Evolutionary conservation across 176 grass and related monocot genomes (phyloP), one percentile per base, ranked within the genome.

Genomic region (Ensete glaucum): DNA sequence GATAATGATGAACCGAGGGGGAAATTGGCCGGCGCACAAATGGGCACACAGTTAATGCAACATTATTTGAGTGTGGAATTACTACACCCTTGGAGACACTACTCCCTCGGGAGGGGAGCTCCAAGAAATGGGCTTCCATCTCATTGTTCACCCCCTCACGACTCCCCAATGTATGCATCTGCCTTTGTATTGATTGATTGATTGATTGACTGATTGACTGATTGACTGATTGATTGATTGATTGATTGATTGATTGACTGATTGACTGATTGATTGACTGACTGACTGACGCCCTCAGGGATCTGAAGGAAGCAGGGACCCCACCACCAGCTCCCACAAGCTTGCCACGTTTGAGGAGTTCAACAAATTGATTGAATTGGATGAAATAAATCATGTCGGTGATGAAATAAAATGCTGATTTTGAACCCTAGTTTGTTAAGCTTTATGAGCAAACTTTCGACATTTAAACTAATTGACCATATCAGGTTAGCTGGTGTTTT

Each of bases 321-420:
- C 22, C 22, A 23, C 22, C 22, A 23, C 52, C 19, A 81, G 49
- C 77, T 86, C 49, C 49, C 64, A 67, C 72, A 69, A 66, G 56
- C 80, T 86, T 53, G 72, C 85, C 12, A 26, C 76, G 11, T 86
- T 86, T 49, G 26, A 69, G 15, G 85, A 86, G 64, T 86, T 86
- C 80, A 86, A 86, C 57, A 71, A 64, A 19, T 52, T 82, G 23
- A 78, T 86, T 53, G 80, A 70, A 59, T 26, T 76, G 54, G 85
- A 86, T 29, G 2, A 2, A 29, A 29, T 3, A 29, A 29, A 29
- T 29, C 29, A 29, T 29, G 29, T 29, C 3, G 29, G 29, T 29
- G 29, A 29, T 29, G 29, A 29, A 29, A 29, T 25, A 25, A 25
- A 0, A 25, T 25, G 24, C 24, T 25, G 24, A 25, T 23, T 23